These are phyloP conservation scores for Paralagenidium karlingii DNA, from an alignment of 352 stramenopile genomes.

Conservation along the genomic window DNA sequence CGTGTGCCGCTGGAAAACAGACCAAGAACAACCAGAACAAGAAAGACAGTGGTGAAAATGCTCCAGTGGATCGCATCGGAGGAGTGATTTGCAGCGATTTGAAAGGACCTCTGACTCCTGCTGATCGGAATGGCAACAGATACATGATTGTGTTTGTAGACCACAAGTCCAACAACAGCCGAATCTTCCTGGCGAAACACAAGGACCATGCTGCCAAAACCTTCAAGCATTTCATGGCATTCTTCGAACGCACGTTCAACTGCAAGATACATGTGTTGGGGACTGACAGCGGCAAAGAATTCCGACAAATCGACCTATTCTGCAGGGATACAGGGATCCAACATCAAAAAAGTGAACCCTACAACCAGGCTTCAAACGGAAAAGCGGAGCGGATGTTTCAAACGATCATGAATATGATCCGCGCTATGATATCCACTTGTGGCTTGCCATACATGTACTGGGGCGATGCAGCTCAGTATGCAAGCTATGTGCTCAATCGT, in stretches of 20 bases:
- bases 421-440: constrained; percentile 3
- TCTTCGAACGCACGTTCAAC: neutral
- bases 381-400: neutral
- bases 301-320: neutral
- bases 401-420: neutral
- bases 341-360: neutral
- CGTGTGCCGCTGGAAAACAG: neutral
- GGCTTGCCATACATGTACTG: constrained; percentile 4
- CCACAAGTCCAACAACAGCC: neutral
- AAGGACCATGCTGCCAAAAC: neutral
- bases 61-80: neutral
- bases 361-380: neutral
- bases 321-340: too few relatives aligned
- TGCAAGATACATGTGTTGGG: neutral
- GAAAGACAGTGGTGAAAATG: neutral
- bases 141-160: neutral
- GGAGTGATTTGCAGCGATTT: neutral
- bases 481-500: constrained; percentile 1
- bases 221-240: neutral
- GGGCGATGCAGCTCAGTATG: constrained; percentile 4
- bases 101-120: neutral
- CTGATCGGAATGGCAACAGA: neutral
- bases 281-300: neutral
- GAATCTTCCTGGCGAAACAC: neutral
- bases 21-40: neutral